Conservation (phyloP, 2,329 filamentous ascomycete species). For the Rhynchosporium graminicola region DNA sequence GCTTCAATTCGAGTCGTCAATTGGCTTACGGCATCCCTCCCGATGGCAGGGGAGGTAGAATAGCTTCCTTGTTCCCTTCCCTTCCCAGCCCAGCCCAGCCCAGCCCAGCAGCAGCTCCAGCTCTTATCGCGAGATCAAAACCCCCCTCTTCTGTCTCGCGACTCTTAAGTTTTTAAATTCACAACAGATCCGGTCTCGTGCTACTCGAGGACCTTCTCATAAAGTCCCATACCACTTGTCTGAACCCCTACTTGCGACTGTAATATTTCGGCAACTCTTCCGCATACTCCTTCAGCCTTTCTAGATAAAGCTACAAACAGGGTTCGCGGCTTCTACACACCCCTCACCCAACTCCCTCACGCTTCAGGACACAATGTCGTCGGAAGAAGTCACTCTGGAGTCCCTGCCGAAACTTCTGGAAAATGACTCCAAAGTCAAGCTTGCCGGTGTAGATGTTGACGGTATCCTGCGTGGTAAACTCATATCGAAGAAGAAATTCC, state of each 20-base stretch:
- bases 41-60: slow-evolving; percentile 11
- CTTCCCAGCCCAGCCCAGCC: too few relatives aligned
- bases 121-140: slow-evolving; percentile 20
- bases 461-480: slow-evolving; percentile 87
- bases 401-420: slow-evolving; percentile 67
- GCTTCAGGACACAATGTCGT: slow-evolving; percentile 29
- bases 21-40: slow-evolving; percentile 3
- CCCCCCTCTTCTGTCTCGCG: background rate
- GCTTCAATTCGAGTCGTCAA: slow-evolving; percentile 9
- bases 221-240: background rate
- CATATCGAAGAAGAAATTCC: slow-evolving; percentile 89
- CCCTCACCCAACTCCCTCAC: slow-evolving; percentile 4
- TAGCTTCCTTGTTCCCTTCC: slow-evolving; percentile 7
- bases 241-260: too few relatives aligned
- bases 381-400: slow-evolving; percentile 56
- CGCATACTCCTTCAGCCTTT: background rate
- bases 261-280: background rate
- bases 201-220: background rate
- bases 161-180: slow-evolving; percentile 1
- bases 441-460: slow-evolving; percentile 85
- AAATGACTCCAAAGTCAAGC: slow-evolving; percentile 77
- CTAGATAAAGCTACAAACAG: too few relatives aligned
- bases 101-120: background rate
- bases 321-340: background rate
- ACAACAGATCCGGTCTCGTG: background rate